phyloP scores from a whole-genome alignment of 768 basidiomycete species.

The Trametes cubensis region DNA sequence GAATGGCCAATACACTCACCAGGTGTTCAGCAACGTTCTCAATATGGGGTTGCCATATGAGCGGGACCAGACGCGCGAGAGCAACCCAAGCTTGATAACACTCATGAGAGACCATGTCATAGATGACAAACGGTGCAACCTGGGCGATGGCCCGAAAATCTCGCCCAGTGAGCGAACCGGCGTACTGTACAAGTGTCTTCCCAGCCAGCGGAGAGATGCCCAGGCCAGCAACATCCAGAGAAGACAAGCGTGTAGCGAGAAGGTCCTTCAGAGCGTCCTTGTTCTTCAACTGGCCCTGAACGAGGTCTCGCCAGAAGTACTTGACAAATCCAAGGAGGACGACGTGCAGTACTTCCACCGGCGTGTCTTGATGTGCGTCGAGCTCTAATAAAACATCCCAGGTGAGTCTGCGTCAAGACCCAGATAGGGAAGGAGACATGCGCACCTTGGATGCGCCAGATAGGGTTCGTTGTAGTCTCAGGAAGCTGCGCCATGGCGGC shows the following conservation, averaged over 20 bases:
- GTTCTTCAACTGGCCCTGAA: conserved; percentile 28
- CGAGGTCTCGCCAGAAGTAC: conserved; percentile 48
- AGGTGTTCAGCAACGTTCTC: conserved; percentile 27
- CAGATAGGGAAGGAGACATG: no score
- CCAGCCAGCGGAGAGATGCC: conserved; percentile 36
- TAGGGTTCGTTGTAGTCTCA: conserved; percentile 36
- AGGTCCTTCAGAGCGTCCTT: conserved; percentile 30
- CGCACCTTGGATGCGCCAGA: conserved; percentile 34
- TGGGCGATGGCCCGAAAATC: conserved; percentile 37
- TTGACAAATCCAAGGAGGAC: conserved; percentile 49
- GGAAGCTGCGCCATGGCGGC: conserved; percentile 22
- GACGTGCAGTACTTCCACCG: conserved; percentile 48
- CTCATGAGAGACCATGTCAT: conserved; percentile 38
- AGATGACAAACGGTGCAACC: conserved; percentile 41
- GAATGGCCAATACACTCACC: conserved; percentile 27
- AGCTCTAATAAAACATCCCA: conserved; percentile 32
- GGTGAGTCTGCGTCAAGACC: no score
- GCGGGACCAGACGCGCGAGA: conserved; percentile 36
- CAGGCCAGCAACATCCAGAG: conserved; percentile 38
- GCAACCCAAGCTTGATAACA: conserved; percentile 39
- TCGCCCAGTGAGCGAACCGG: conserved; percentile 42
- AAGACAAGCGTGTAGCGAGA: conserved; percentile 33
- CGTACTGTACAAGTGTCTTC: conserved; percentile 40
- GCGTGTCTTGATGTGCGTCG: conserved; percentile 47
- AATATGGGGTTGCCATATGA: conserved; percentile 47